These are phyloP conservation scores for Kodamaea suecica DNA, from an alignment of 1,139 yeast species.

Conservation along the genomic window DNA sequence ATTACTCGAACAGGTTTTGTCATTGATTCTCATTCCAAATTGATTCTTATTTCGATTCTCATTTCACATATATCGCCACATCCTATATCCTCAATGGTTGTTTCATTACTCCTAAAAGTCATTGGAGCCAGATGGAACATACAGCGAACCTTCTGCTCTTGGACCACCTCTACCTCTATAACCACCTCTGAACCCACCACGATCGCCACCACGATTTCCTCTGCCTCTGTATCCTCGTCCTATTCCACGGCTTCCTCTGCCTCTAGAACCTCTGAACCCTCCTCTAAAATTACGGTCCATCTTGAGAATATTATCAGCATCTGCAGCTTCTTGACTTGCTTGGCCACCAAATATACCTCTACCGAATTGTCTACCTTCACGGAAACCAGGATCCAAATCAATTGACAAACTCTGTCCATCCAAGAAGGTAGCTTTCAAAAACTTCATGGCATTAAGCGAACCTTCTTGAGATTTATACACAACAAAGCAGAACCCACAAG, in stretches of 20 bases:
- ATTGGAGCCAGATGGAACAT: slow-evolving; percentile 3
- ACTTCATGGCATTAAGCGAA: slow-evolving; percentile 78
- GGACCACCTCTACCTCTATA: too few relatives aligned
- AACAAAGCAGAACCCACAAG: slow-evolving; percentile 94
- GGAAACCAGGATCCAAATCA: slow-evolving; percentile 92
- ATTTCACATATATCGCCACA: too few relatives aligned
- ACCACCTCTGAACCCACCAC: slow-evolving; percentile 28
- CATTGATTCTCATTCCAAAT: too few relatives aligned
- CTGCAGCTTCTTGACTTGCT: slow-evolving; percentile 38
- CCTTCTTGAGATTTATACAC: slow-evolving; percentile 65
- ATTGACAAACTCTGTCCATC: slow-evolving; percentile 79
- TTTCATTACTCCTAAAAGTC: not conserved
- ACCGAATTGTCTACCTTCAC: slow-evolving; percentile 92
- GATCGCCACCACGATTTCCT: slow-evolving; percentile 15
- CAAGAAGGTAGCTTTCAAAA: slow-evolving; percentile 71
- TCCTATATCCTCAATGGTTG: too few relatives aligned
- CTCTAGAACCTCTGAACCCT: slow-evolving; percentile 19
- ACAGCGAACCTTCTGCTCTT: slow-evolving; percentile 22
- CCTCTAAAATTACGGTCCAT: slow-evolving; percentile 25
- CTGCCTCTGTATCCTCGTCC: slow-evolving; percentile 33
- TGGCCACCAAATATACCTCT: slow-evolving; percentile 93
- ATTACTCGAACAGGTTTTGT: too few relatives aligned
- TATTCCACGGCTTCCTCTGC: slow-evolving; percentile 27
- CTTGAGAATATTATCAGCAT: slow-evolving; percentile 17
- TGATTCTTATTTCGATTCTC: too few relatives aligned